A percentile compares a stretch with the other conserved stretches of the same genome.
Conservation (phyloP, 139 green algal genomes). For the Pseudopediastrum boryanum region DNA sequence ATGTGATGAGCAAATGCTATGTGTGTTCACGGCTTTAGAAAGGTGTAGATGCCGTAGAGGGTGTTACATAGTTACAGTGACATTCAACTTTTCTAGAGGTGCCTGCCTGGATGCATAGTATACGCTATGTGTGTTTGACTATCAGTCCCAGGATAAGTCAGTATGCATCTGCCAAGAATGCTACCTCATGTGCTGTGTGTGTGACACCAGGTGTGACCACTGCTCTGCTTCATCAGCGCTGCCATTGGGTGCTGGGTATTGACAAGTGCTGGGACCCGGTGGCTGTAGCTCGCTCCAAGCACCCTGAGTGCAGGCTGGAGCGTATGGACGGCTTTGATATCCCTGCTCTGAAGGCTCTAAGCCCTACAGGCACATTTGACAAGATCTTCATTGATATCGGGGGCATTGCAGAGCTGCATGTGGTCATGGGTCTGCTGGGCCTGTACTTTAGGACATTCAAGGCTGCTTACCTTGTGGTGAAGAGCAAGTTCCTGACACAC, state of each 20-base stretch:
- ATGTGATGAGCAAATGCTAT: too few relatives aligned
- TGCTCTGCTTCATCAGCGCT: constrained; percentile 35
- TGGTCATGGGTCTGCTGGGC: constrained; percentile 43
- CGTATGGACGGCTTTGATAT: constrained; percentile 41
- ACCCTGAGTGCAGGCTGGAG: constrained; percentile 37
- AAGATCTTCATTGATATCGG: constrained; percentile 49
- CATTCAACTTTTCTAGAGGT: too few relatives aligned
- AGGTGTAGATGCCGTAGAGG: too few relatives aligned
- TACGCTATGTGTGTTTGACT: too few relatives aligned
- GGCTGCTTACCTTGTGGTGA: constrained; percentile 5
- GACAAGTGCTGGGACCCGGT: constrained; percentile 28
- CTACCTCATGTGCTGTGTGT: too few relatives aligned
- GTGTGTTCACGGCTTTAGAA: too few relatives aligned
- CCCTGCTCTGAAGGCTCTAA: constrained; percentile 17
- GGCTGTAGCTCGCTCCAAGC: neutral
- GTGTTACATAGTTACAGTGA: too few relatives aligned
- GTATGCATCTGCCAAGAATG: too few relatives aligned
- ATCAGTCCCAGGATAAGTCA: too few relatives aligned
- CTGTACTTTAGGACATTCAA: constrained; percentile 43
- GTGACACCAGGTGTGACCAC: constrained; percentile 38
- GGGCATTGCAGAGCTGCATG: constrained; percentile 45
- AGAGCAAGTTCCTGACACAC: constrained; percentile 33
- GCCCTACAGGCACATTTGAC: constrained; percentile 26
- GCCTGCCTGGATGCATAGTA: too few relatives aligned
- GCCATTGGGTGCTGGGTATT: constrained; percentile 41